Evolutionary conservation across 805 yeast genomes (phyloP), one percentile per base, ranked within the genome.

Genomic region (Debaryomyces tyrocola): DNA sequence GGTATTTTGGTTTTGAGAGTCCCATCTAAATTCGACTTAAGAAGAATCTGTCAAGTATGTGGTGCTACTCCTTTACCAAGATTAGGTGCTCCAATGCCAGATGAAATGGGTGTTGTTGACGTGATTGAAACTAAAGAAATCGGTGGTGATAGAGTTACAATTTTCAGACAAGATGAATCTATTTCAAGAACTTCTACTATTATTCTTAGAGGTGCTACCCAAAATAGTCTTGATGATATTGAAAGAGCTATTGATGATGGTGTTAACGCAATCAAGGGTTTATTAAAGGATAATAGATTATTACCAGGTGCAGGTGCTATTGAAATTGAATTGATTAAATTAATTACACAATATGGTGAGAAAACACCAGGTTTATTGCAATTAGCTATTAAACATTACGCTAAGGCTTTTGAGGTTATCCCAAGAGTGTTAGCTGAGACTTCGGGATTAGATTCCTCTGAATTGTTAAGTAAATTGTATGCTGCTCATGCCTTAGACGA

Each of bases 161-260:
- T 94, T 27, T 91, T 94, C 76, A 80, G 89, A 64, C 99, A 94
- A 70, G 82, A 78, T 52, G 70, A 66, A 47, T 85, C 96, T 21
- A 79, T 87, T 57, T 68, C 76, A 18, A 62, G 77, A 58, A 94
- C 99, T 4, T 84, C 98, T 12, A 94, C 99, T 7, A 90, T 94
- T 58, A 85, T 94, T 40, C 75, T 94, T 45, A 82, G 99, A 68
- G 99, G 99, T 46, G 99, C 99, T 37, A 94, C 99, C 6, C 92
- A 90, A 68, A 91, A 89, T 70, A 82, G 79, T 64, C 74, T 94
- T 63, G 99, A 94, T 62, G 98, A 94, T 64, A 81, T 94, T 49
- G 99, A 94, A 74, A 83, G 99, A 62, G 96, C 98, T 42, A 89
- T 94, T 52, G 98, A 94, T 63, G 99, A 94, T 61, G 97, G 98